These are phyloP conservation scores for Irpex lacteus DNA, from an alignment of 1,284 basidiomycete genomes.

Conservation along the genomic window DNA sequence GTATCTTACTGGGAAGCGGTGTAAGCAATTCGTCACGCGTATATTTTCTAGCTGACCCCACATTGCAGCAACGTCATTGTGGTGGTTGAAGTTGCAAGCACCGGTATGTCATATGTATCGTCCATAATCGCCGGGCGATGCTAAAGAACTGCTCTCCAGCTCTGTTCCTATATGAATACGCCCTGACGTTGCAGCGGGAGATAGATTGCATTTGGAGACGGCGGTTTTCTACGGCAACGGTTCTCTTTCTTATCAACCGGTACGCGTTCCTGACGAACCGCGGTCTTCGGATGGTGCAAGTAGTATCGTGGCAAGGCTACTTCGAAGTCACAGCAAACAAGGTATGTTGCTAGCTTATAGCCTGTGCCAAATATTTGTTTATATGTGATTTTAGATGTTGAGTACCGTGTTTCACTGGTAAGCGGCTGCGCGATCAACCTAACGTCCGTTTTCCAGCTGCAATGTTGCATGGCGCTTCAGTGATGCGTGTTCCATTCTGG, in stretches of 20 bases:
- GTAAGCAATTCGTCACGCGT: too few relatives aligned
- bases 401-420: neutral
- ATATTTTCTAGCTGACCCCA: too few relatives aligned
- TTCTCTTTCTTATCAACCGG: slow-evolving; percentile 2
- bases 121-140: slow-evolving; percentile 7
- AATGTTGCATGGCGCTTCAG: too few relatives aligned
- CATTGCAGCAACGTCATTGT: too few relatives aligned
- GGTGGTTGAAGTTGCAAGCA: neutral
- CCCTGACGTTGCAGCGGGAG: neutral
- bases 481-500: neutral
- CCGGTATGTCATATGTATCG: slow-evolving; percentile 2
- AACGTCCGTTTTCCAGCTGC: too few relatives aligned
- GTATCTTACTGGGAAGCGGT: too few relatives aligned
- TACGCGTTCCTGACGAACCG: slow-evolving; percentile 18
- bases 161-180: neutral
- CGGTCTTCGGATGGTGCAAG: slow-evolving; percentile 15
- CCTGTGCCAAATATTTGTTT: neutral
- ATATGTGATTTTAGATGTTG: neutral
- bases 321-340: slow-evolving; percentile 11
- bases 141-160: neutral
- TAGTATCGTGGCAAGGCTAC: slow-evolving; percentile 13
- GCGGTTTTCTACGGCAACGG: neutral
- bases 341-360: neutral
- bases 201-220: neutral
- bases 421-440: neutral